These are phyloP conservation scores for Metarhizium robertsii DNA, from an alignment of 2,329 filamentous ascomycete genomes.

Conservation along the genomic window DNA sequence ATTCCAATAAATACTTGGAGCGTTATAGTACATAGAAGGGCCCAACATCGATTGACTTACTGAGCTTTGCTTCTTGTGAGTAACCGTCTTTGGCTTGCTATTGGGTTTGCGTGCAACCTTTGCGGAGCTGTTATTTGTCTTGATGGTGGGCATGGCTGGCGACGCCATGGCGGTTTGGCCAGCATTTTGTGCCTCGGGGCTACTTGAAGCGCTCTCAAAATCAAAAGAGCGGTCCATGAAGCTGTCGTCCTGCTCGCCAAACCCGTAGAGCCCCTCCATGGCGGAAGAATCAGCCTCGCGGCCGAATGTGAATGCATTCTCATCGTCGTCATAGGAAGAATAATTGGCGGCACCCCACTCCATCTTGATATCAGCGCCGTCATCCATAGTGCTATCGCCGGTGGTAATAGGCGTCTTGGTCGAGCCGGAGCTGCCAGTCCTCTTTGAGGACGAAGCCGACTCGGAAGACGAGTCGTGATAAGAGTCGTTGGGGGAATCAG, in stretches of 20 bases:
- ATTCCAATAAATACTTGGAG: not conserved
- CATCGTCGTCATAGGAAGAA: slow-evolving; percentile 28
- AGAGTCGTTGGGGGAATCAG: slow-evolving; percentile 31
- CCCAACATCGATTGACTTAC: slow-evolving; percentile 20
- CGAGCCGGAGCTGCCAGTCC: slow-evolving; percentile 35
- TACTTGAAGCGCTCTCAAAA: slow-evolving; percentile 50
- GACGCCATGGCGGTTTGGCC: slow-evolving; percentile 28
- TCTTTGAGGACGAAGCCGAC: slow-evolving; percentile 38
- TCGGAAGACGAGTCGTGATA: slow-evolving; percentile 43
- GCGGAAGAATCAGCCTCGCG: slow-evolving; percentile 15
- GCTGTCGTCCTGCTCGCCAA: slow-evolving; percentile 28
- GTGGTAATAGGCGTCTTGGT: slow-evolving; percentile 32
- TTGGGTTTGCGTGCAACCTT: slow-evolving; percentile 14
- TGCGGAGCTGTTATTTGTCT: slow-evolving; percentile 20
- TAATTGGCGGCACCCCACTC: slow-evolving; percentile 32
- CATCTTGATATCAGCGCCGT: slow-evolving; percentile 29
- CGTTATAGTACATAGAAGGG: slow-evolving; percentile 8
- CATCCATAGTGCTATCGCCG: slow-evolving; percentile 34
- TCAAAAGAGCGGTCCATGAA: slow-evolving; percentile 43
- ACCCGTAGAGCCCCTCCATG: slow-evolving; percentile 21
- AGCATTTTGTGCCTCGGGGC: slow-evolving; percentile 32
- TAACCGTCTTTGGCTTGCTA: slow-evolving; percentile 14
- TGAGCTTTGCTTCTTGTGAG: slow-evolving; percentile 30
- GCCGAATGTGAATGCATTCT: slow-evolving; percentile 26
- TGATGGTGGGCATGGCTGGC: slow-evolving; percentile 31